Base-by-base conservation (phyloP, 208 protist species). In the Tritrichomonas musculus region DNA sequence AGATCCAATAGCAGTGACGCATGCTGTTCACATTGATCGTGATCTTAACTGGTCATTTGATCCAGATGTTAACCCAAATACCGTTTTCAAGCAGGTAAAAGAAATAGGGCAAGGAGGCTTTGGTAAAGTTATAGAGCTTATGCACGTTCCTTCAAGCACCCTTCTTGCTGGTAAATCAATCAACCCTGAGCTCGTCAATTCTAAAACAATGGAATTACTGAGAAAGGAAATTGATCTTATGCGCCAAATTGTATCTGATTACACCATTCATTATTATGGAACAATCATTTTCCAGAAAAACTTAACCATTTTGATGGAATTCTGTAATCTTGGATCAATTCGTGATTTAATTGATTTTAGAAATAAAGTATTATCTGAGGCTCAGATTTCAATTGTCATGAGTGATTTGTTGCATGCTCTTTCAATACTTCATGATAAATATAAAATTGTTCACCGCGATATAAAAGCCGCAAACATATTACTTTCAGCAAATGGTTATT, bases 401-500 rank as follows among this genome's bases (percentile, higher is more conserved):
- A 8, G 30, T 69, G 64, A 69, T 69, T n/a, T n/a, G 5, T n/a
- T 69, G 3, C 11, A 33, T 17, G 64, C 64, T 69, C 25, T 69
- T n/a, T 8, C 5, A n/a, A 8, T 69, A 8, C 27, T 69, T 8
- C 64, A 69, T n/a, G 64, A 69, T n/a, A 69, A 69, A 69, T 69
- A 69, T n/a, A 8, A 69, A 8, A 69, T 97, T 93, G 96, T 98
- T 44, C 97, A 98, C 92, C 94, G 97, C 41, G 97, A 98, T 94
- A 97, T 98, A 66, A 98, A 98, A 94, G 95, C 93, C 47, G 92
- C 69, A 11, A 94, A 94, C n/a, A 72, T 55, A 22, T 93, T 93
- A 75, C 69, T 95, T 14, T 93, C 75, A 0, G 41, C 73, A 14
- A 5, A 94, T 1, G 94, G 94, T 33, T 1, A 0, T 57, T 64